These are phyloP conservation scores for Wickerhamiella infanticola DNA, from an alignment of 1,139 yeast species.

Conservation along the genomic window DNA sequence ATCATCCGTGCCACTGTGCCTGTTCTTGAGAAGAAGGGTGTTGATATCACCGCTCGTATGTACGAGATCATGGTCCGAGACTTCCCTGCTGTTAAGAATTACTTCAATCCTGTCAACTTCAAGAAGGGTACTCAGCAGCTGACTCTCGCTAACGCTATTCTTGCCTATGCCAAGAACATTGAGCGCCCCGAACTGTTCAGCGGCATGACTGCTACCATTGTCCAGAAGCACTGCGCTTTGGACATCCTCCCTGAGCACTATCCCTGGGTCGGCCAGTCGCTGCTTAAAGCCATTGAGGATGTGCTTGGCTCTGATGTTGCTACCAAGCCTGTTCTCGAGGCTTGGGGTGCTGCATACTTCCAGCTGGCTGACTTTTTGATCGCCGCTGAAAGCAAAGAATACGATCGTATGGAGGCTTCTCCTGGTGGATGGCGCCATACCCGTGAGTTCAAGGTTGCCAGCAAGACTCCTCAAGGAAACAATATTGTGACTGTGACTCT, in stretches of 20 bases:
- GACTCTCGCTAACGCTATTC: constrained; percentile 46
- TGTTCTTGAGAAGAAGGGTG: constrained; percentile 41
- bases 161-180: constrained; percentile 49
- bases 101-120: constrained; percentile 49
- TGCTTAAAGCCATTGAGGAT: constrained; percentile 38
- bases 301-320: constrained; percentile 44
- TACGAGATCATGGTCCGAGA: constrained; percentile 40
- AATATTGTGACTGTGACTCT: constrained; percentile 28
- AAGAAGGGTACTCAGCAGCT: constrained; percentile 41
- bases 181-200: constrained; percentile 41
- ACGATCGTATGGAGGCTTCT: constrained; percentile 23
- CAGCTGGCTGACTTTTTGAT: constrained; percentile 49
- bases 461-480: constrained; percentile 30
- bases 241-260: constrained; percentile 49
- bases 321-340: constrained; percentile 38
- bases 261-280: constrained; percentile 43
- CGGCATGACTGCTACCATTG: constrained; percentile 44
- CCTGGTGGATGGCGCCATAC: constrained; percentile 41
- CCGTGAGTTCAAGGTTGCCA: constrained; percentile 35
- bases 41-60: constrained; percentile 37
- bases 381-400: constrained; percentile 36
- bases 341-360: constrained; percentile 56
- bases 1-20: constrained; percentile 45
- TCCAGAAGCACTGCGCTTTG: constrained; percentile 50
- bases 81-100: constrained; percentile 40